A percentile compares a stretch with the other conserved stretches of the same genome.
phyloP scores from a whole-genome alignment of 768 basidiomycete species.

The Rhodotorula kratochvilovae region DNA sequence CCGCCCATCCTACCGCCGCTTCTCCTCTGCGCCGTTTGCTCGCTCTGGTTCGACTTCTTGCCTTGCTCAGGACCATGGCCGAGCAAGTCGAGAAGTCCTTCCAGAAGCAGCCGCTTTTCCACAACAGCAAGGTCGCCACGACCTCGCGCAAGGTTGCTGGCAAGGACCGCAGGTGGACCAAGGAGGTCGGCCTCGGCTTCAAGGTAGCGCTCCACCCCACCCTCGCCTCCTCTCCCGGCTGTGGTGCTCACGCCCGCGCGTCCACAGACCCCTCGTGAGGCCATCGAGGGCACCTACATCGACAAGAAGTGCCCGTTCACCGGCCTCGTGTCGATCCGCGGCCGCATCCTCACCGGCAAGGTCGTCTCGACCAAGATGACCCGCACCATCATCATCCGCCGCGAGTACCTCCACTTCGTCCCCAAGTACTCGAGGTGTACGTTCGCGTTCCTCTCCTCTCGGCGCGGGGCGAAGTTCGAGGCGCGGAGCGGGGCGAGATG shows the following conservation, averaged over 20 bases:
- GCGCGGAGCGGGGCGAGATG: too few species aligned
- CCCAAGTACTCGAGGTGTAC: conserved; percentile 75
- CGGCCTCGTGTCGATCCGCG: conserved; percentile 93
- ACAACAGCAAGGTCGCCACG: conserved; percentile 92
- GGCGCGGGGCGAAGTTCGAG: background rate
- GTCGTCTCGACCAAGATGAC: conserved; percentile 99
- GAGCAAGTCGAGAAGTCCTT: conserved; percentile 89
- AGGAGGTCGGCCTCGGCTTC: conserved; percentile 52
- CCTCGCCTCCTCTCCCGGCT: background rate
- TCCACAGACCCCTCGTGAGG: conserved; percentile 92
- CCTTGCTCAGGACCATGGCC: conserved; percentile 46
- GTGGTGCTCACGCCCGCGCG: conserved; percentile 49
- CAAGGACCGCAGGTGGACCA: conserved; percentile 97
- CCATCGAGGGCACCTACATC: conserved; percentile 88
- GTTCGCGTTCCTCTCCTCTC: background rate
- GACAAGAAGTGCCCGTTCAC: conserved; percentile 99
- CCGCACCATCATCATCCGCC: conserved; percentile 91
- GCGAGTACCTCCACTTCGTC: conserved; percentile 76
- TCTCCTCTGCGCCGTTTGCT: background rate
- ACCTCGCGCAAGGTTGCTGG: conserved; percentile 82
- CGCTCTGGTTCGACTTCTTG: background rate
- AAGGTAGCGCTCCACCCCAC: conserved; percentile 24
- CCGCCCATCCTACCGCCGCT: too few species aligned
- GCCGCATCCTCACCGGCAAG: conserved; percentile 95
- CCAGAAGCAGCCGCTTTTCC: conserved; percentile 98